Conservation (phyloP, 1,139 yeast species). For the Barnettozyma hawaiiensis region DNA sequence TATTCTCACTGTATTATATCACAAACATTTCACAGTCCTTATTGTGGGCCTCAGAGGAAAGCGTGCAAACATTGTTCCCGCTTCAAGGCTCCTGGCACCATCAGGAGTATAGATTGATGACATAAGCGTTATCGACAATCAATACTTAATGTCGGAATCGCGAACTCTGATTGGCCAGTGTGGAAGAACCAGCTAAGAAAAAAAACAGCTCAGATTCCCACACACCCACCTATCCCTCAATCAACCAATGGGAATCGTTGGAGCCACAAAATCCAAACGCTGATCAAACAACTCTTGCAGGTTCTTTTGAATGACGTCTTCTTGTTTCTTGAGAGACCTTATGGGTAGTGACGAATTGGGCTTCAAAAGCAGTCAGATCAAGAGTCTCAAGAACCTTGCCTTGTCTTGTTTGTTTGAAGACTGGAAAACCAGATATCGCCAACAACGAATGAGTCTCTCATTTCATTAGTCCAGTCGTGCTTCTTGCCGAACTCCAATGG, state of each 20-base stretch:
- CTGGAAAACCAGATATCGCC: no score
- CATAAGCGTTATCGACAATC: neutral
- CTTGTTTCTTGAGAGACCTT: no score
- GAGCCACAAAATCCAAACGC: neutral
- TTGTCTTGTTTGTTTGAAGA: no score
- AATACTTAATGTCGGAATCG: neutral
- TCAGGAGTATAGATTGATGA: neutral
- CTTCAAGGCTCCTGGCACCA: neutral
- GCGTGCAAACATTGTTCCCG: no score
- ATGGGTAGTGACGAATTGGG: no score
- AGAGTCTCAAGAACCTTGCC: no score
- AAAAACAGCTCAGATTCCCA: neutral
- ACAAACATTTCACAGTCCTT: neutral
- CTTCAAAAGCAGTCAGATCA: no score
- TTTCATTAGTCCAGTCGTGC: no score
- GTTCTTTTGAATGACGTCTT: neutral
- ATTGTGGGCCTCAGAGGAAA: no score
- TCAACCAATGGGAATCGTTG: neutral
- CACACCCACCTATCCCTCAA: no score
- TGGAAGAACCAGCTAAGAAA: neutral
- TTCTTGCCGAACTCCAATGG: no score
- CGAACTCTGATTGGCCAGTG: slow-evolving; percentile 1
- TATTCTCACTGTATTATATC: neutral
- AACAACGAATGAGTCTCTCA: no score
- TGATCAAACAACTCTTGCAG: neutral